Evolutionary conservation across 139 green algal species (phyloP).

Genomic region (Auxenochlorella protothecoides): DNA sequence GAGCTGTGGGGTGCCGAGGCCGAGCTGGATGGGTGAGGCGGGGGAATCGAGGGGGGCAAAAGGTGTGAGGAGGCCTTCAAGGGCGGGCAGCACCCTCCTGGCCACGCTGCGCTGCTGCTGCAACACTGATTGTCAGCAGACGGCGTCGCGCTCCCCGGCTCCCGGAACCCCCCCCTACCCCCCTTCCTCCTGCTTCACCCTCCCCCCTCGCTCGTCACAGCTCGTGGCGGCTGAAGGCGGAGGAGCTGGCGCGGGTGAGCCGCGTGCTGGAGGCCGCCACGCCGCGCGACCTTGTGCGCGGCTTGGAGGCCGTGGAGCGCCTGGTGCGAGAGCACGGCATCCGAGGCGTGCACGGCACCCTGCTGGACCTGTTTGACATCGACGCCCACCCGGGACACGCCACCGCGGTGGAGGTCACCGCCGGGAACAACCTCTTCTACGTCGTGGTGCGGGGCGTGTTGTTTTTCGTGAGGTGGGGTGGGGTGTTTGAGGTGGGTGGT

Average conservation of each 20-base stretch:
- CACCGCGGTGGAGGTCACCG: slow-evolving; percentile 79
- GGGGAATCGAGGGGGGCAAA: no score
- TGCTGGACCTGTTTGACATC: slow-evolving; percentile 87
- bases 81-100: no score
- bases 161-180: neutral
- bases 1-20: slow-evolving; percentile 35
- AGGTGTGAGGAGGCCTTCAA: no score
- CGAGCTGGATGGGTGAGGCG: slow-evolving; percentile 22
- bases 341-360: slow-evolving; percentile 70
- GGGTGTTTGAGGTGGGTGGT: no score
- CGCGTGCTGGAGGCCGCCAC: slow-evolving; percentile 29
- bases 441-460: slow-evolving; percentile 35
- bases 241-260: slow-evolving; percentile 10
- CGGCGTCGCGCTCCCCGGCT: no score
- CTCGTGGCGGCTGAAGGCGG: slow-evolving; percentile 6
- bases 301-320: slow-evolving; percentile 42
- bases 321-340: slow-evolving; percentile 55
- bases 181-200: neutral
- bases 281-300: slow-evolving; percentile 53
- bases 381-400: slow-evolving; percentile 33
- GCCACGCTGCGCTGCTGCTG: no score
- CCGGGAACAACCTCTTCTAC: slow-evolving; percentile 50
- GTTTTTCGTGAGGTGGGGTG: neutral
- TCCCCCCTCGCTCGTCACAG: neutral
- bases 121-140: no score